phyloP scores from a whole-genome alignment of 768 basidiomycete genomes.

The Gymnopilus junonius region DNA sequence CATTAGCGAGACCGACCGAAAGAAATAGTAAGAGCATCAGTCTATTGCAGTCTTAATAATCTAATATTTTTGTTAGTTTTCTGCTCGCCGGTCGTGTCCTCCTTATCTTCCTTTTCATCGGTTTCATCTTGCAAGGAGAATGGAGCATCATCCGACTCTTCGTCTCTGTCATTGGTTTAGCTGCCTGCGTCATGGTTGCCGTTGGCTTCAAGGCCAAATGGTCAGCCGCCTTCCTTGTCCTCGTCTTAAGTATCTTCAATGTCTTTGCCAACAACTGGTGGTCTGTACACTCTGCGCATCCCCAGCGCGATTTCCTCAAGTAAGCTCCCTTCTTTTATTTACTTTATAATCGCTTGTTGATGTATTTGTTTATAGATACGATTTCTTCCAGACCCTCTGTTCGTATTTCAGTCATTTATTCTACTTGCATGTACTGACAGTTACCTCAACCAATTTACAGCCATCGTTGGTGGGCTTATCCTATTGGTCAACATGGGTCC shows the following conservation, averaged over 20 bases:
- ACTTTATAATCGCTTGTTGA: slow-evolving; percentile 22
- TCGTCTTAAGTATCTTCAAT: slow-evolving; percentile 93
- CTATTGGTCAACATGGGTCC: slow-evolving; percentile 99
- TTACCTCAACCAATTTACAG: slow-evolving; percentile 28
- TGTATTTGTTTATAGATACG: slow-evolving; percentile 64
- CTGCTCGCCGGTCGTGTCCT: slow-evolving; percentile 96
- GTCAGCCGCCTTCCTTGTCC: slow-evolving; percentile 94
- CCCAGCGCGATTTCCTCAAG: slow-evolving; percentile 98
- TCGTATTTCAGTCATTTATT: slow-evolving; percentile 25
- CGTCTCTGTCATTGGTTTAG: slow-evolving; percentile 88
- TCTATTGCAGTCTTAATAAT: not conserved
- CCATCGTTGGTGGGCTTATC: slow-evolving; percentile 97
- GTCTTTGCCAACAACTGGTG: slow-evolving; percentile 99
- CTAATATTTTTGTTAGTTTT: slow-evolving; percentile 60
- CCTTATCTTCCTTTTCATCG: slow-evolving; percentile 98
- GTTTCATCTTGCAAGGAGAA: slow-evolving; percentile 92
- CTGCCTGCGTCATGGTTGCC: slow-evolving; percentile 94
- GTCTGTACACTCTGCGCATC: slow-evolving; percentile 90
- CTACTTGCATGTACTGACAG: not conserved
- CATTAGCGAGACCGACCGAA: slow-evolving; percentile 93
- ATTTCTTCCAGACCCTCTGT: slow-evolving; percentile 98
- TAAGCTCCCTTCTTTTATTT: slow-evolving; percentile 43
- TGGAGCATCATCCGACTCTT: slow-evolving; percentile 89
- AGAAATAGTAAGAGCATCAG: slow-evolving; percentile 83
- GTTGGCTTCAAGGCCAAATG: slow-evolving; percentile 99